phyloP scores from a whole-genome alignment of 2,329 filamentous ascomycete genomes.

The Scytalidium lignicola region DNA sequence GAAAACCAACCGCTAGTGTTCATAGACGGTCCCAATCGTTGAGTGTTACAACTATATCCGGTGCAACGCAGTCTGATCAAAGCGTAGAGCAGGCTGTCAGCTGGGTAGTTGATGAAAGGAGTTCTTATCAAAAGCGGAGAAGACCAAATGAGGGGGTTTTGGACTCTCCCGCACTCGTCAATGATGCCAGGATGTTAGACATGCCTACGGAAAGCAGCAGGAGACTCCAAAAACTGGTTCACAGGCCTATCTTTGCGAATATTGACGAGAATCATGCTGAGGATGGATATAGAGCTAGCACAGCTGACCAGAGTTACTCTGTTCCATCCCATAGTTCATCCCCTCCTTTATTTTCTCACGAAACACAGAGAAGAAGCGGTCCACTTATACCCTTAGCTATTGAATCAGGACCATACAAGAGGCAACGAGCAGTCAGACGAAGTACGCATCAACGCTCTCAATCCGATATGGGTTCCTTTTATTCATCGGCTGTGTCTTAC shows the following conservation, averaged over 20 bases:
- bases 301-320: too few relatives aligned
- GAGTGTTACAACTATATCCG: slow-evolving; percentile 10
- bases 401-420: background rate
- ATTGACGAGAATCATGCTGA: slow-evolving; percentile 19
- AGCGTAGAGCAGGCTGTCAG: background rate
- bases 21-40: slow-evolving; percentile 29
- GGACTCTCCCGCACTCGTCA: too few relatives aligned
- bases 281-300: slow-evolving; percentile 4
- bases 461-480: slow-evolving; percentile 20
- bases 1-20: slow-evolving; percentile 7
- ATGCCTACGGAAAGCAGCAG: slow-evolving; percentile 6
- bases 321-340: background rate
- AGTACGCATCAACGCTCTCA: slow-evolving; percentile 23
- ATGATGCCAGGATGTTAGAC: slow-evolving; percentile 3
- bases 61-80: background rate
- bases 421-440: slow-evolving; percentile 3
- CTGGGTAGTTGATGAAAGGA: background rate
- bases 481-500: background rate
- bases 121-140: slow-evolving; percentile 16
- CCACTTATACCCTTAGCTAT: background rate
- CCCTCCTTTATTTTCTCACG: background rate
- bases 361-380: background rate
- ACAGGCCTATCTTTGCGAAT: slow-evolving; percentile 15
- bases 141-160: slow-evolving; percentile 8
- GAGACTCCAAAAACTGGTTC: slow-evolving; percentile 9